These are phyloP conservation scores for Globisporangium abappressorium DNA, from an alignment of 352 stramenopile genomes.

Conservation along the genomic window DNA sequence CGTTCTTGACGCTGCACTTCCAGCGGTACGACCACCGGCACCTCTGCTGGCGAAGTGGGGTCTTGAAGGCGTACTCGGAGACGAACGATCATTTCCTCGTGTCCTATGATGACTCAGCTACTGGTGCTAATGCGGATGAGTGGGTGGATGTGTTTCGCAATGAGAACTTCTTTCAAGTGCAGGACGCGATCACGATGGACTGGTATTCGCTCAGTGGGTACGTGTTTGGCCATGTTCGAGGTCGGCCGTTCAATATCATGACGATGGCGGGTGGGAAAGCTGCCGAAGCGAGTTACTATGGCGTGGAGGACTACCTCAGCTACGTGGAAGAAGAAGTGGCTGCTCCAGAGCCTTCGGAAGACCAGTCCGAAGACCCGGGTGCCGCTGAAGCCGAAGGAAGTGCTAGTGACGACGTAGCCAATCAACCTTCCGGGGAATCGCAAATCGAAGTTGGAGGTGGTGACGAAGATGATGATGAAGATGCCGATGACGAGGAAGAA, in stretches of 20 bases:
- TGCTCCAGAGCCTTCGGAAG: background rate
- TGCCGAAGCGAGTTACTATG: slow-evolving; percentile 39
- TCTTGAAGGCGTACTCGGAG: slow-evolving; percentile 52
- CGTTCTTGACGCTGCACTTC: slow-evolving; percentile 48
- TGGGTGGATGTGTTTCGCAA: slow-evolving; percentile 58
- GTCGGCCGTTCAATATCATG: slow-evolving; percentile 35
- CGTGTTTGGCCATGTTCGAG: slow-evolving; percentile 54
- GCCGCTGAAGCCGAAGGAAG: slow-evolving; percentile 3
- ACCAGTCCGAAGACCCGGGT: background rate
- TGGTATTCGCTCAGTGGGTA: slow-evolving; percentile 73
- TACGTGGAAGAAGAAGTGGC: slow-evolving; percentile 45
- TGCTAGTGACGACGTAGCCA: background rate
- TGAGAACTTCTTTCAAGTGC: slow-evolving; percentile 66
- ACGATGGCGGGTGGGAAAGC: slow-evolving; percentile 20
- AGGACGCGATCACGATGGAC: slow-evolving; percentile 46
- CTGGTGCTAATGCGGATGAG: slow-evolving; percentile 25
- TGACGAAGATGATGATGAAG: background rate
- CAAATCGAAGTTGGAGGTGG: slow-evolving; percentile 5
- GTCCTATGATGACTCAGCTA: slow-evolving; percentile 33
- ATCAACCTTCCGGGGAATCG: background rate
- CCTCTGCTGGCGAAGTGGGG: slow-evolving; percentile 47
- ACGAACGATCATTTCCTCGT: slow-evolving; percentile 55
- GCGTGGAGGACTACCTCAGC: slow-evolving; percentile 61
- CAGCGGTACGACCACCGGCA: slow-evolving; percentile 52
- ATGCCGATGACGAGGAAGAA: slow-evolving; percentile 13